Conservation (phyloP, 495 filamentous ascomycete species). For the Apodospora peruviana region DNA sequence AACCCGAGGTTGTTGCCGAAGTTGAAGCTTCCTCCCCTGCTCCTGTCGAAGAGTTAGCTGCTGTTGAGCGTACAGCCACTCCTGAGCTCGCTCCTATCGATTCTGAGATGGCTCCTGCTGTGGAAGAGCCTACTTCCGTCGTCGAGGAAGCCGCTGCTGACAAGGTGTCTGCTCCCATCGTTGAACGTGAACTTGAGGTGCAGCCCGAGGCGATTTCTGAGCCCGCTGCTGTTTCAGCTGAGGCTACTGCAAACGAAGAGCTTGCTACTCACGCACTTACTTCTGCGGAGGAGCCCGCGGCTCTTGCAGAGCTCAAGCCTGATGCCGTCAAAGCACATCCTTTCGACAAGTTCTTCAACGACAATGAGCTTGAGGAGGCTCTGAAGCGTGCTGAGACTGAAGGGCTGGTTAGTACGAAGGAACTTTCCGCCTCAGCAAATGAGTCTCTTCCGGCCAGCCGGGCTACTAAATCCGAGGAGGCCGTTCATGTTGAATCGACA, state of each 20-base stretch:
- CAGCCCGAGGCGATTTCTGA: too few relatives aligned
- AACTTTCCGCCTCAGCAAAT: neutral
- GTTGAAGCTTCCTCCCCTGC: too few relatives aligned
- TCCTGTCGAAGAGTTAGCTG: neutral
- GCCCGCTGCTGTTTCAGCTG: slow-evolving; percentile 2
- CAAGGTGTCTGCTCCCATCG: neutral
- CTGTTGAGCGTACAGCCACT: slow-evolving; percentile 1
- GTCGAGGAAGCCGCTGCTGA: neutral
- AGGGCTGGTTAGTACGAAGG: neutral
- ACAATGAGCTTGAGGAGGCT: neutral
- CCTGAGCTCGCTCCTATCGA: slow-evolving; percentile 6
- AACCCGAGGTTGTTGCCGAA: slow-evolving; percentile 7
- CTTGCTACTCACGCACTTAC: neutral
- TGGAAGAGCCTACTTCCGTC: slow-evolving; percentile 2
- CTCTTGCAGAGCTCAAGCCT: neutral
- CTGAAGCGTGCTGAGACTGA: slow-evolving; percentile 2
- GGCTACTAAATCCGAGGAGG: too few relatives aligned
- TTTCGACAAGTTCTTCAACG: too few relatives aligned
- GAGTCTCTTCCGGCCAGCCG: too few relatives aligned
- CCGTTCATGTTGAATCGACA: too few relatives aligned
- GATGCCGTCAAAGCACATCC: neutral
- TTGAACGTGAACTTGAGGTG: slow-evolving; percentile 9
- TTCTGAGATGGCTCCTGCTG: slow-evolving; percentile 4
- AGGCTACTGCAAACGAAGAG: slow-evolving; percentile 6
- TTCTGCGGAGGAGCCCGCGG: neutral